Base-by-base conservation (phyloP, 352 stramenopile genomes). In the Porosira glacialis region DNA sequence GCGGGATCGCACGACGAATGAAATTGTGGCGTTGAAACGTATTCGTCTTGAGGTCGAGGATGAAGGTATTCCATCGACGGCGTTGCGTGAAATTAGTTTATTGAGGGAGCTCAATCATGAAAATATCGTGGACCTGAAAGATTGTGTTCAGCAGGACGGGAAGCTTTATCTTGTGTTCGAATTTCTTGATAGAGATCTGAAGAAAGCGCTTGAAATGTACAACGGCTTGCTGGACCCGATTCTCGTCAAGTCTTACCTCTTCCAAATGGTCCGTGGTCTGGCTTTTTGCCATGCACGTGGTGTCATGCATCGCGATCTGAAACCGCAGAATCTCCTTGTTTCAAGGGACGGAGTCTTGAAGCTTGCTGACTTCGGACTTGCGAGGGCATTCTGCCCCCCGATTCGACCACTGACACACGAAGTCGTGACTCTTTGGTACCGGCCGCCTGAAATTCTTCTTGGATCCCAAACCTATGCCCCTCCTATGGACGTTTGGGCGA, bases 371-470 rank as follows among this genome's bases (percentile, higher is more conserved):
- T 99, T 99, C 78, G 96, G 95, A 6, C 85, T 99, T 6, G 96
- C 96, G 13, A 84, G 96, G 17, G 95, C 94, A 4, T 98, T 98
- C 73, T 97, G 94, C 75, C 91, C 97, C 33, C 96, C 96, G 0
- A 96, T 98, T 43, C 94, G 96, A 27, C 96, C 96, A 43, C 94
- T 98, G 68, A 99, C 96, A 19, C 95, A 98, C 70, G 96, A 98
- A 74, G 92, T 99, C 30, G 96, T 99, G 4, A 99, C 96, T 41
- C 88, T 99, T 6, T 99, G 96, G 96, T 99, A 99, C 80, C 93
- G 96, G 10, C 93, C 96, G 21, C 96, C 96, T 0, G 96, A 99
- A 86, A 98, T 99, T 65, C 76, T 99, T 33, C 87, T 99, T 0
- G 96, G 96, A 5, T 90, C 75, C 5, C 88, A 94, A 63, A 98